These are phyloP conservation scores for Penicillium pancosmium DNA, from an alignment of 495 filamentous ascomycete species.

Conservation along the genomic window DNA sequence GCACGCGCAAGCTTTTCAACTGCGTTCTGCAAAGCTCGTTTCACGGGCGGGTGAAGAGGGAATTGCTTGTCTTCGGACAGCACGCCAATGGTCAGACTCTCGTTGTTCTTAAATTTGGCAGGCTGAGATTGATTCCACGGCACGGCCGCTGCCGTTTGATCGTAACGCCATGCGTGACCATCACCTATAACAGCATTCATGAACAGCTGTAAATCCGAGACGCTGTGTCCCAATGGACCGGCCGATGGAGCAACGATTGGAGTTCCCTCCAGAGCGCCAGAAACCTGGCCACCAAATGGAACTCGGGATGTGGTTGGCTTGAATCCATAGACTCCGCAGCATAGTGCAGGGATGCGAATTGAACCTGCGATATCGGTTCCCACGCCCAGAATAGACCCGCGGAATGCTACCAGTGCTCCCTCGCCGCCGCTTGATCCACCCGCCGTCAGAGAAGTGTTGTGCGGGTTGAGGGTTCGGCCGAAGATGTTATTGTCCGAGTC, in stretches of 20 bases:
- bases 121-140: slow-evolving; percentile 18
- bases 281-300: slow-evolving; percentile 41
- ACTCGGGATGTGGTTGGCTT: slow-evolving; percentile 59
- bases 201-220: slow-evolving; percentile 60
- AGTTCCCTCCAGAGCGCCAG: slow-evolving; percentile 16
- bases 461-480: slow-evolving; percentile 55
- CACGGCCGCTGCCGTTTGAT: slow-evolving; percentile 15
- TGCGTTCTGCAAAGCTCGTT: slow-evolving; percentile 46
- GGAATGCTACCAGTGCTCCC: slow-evolving; percentile 56
- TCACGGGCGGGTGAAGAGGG: slow-evolving; percentile 57
- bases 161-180: slow-evolving; percentile 49
- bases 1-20: slow-evolving; percentile 36
- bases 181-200: slow-evolving; percentile 53
- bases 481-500: slow-evolving; percentile 30
- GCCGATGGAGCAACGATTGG: slow-evolving; percentile 19
- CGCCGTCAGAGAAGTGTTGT: slow-evolving; percentile 50
- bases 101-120: neutral
- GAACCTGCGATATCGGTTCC: slow-evolving; percentile 66
- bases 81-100: slow-evolving; percentile 50
- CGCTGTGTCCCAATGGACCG: slow-evolving; percentile 60
- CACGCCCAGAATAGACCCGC: slow-evolving; percentile 60
- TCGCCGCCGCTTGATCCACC: slow-evolving; percentile 65
- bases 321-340: slow-evolving; percentile 63
- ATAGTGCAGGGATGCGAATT: slow-evolving; percentile 62
- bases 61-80: slow-evolving; percentile 53